Base-by-base conservation (phyloP, 2,329 filamentous ascomycete genomes). In the Trematosphaeria pertusa region DNA sequence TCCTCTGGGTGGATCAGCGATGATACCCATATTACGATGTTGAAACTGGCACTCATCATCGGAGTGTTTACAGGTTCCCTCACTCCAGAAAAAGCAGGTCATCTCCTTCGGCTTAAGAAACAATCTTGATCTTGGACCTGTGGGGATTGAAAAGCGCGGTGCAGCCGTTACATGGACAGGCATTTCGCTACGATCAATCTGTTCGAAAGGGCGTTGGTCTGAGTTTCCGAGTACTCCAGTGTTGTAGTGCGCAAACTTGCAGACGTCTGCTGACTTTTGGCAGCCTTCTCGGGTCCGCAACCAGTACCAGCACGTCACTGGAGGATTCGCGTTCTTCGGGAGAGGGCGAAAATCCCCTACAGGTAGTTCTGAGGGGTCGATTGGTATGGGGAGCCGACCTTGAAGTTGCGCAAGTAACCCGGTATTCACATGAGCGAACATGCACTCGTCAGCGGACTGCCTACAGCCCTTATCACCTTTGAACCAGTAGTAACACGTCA, bases 401-500 rank as follows among this genome's bases (percentile, higher is more conserved):
- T 12, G 17, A 9, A 36, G 26, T 15, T 26, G 12, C 33, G 42
- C 32, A 15, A 65, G 15, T 20, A 37, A 39, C 5, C 68, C 68
- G 15, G 68, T 71, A 42, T 71, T 65, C 18, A 38, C 28, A 24
- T 71, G 68, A 12, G 67, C 64, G 40, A 50, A 70, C 1, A 2
- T 1, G 30, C 68, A 70, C 2, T 63, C 46, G 5, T 62, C 52
- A 4, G 43, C 55, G 15, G 56, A 9, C 12, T 42, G 59, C 0
- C 8, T 48, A 36, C 67, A 70, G 1, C 56, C 54, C 2, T n/a
- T 12, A 7, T 30, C 36, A 4, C 39, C 39, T 2, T 32, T 47
- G 19, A 69, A 46, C 65, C 65, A 71, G 28, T 31, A 62, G 1
- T 6, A 34, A 39, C 69, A 72, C 4, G 64, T 71, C 22, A 65